Percentiles rank a stretch among this genome's conserved stretches.
These are phyloP conservation scores for Pseudocercospora cruenta DNA, from an alignment of 2,329 filamentous ascomycete genomes.

Conservation along the genomic window DNA sequence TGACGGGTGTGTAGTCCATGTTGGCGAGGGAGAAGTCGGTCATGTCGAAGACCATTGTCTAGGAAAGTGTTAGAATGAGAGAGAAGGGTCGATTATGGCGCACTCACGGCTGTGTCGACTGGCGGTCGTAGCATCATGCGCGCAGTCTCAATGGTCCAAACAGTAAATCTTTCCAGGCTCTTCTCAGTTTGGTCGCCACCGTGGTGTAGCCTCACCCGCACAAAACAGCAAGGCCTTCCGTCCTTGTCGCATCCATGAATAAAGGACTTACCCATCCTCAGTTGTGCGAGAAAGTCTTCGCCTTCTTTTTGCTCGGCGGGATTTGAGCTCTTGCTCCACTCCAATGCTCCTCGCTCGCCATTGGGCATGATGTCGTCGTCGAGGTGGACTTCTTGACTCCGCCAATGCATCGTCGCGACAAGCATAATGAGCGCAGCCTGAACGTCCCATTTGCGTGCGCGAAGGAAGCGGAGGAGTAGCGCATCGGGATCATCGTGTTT, in stretches of 20 bases:
- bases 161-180: conserved; percentile 84
- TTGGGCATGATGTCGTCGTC: conserved; percentile 83
- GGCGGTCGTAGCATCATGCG: conserved; percentile 77
- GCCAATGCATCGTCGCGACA: conserved; percentile 92
- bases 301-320: conserved; percentile 67
- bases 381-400: conserved; percentile 78
- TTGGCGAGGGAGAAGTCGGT: conserved; percentile 90
- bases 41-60: conserved; percentile 97
- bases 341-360: conserved; percentile 71
- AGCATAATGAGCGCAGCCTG: conserved; percentile 93
- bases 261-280: conserved; percentile 90
- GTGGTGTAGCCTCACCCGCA: conserved; percentile 79
- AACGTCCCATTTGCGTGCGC: conserved; percentile 94
- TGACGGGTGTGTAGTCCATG: conserved; percentile 97
- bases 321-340: conserved; percentile 63
- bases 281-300: conserved; percentile 78
- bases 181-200: conserved; percentile 80
- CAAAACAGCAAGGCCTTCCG: conserved; percentile 83
- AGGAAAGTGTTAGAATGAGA: conserved; percentile 6
- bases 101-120: conserved; percentile 85
- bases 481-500: conserved; percentile 95
- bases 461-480: conserved; percentile 76
- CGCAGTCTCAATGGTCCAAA: conserved; percentile 93
- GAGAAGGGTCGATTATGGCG: background rate
- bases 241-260: conserved; percentile 84